Conservation (phyloP, 1,284 basidiomycete species). For the Schizophyllum commune region DNA sequence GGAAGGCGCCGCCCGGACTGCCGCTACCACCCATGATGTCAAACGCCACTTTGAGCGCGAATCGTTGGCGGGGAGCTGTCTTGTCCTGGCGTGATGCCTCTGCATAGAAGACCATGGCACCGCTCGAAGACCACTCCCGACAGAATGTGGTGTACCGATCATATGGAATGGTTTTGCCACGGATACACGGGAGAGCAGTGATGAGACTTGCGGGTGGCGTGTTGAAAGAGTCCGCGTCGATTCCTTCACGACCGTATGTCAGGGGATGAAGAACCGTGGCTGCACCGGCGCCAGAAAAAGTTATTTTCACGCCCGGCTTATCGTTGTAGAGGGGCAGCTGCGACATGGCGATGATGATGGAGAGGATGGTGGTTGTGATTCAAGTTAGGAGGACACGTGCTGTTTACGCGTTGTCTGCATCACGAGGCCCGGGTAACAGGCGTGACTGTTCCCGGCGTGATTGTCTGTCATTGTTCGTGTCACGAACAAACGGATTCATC, state of each 20-base stretch:
- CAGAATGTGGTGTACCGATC: neutral
- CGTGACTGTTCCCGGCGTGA: no score
- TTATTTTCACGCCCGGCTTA: neutral
- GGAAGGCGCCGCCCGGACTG: neutral
- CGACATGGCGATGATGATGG: neutral
- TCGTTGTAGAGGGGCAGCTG: neutral
- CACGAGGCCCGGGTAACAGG: no score
- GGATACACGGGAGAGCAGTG: neutral
- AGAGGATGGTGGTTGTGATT: neutral
- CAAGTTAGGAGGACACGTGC: neutral
- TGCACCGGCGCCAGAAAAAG: neutral
- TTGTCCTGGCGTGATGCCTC: neutral
- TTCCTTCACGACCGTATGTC: neutral
- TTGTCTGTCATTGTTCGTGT: no score
- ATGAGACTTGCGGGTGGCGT: neutral
- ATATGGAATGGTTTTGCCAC: neutral
- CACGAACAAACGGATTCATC: no score
- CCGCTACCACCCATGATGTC: neutral
- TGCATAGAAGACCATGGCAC: neutral
- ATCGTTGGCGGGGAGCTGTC: neutral
- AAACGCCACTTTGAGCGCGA: neutral
- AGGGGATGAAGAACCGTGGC: neutral
- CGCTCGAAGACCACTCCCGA: neutral
- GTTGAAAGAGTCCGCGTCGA: neutral
- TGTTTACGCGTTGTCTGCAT: neutral